Evolutionary conservation across 1,284 basidiomycete genomes (phyloP).

Genomic region (Stygiomarasmius scandens): DNA sequence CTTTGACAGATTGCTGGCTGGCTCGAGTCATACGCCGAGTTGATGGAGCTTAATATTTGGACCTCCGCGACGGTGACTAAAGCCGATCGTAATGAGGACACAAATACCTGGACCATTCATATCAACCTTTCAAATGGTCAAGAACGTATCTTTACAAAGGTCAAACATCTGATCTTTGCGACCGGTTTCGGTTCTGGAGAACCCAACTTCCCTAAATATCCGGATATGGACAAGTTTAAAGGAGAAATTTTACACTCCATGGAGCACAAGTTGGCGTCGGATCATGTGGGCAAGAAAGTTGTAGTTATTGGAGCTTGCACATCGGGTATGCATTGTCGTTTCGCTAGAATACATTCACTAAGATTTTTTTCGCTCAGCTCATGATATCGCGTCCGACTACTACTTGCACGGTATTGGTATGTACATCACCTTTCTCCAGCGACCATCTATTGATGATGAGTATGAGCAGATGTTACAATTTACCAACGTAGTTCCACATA

Average conservation of each 20-base stretch:
- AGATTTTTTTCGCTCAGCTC: no score
- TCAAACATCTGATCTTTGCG: constrained; percentile 42
- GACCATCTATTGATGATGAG: no score
- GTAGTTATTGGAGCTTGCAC: constrained; percentile 68
- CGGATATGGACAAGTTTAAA: constrained; percentile 27
- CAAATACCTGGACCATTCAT: constrained; percentile 40
- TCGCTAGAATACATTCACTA: no score
- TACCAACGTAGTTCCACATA: constrained; percentile 67
- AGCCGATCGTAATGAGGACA: constrained; percentile 32
- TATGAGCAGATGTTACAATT: constrained; percentile 67
- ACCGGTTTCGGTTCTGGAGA: constrained; percentile 45
- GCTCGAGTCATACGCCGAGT: constrained; percentile 49
- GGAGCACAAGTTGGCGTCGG: constrained; percentile 12
- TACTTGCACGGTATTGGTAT: constrained; percentile 13
- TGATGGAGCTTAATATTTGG: constrained; percentile 51
- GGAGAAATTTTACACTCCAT: constrained; percentile 15
- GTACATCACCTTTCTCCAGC: background rate
- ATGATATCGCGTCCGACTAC: constrained; percentile 16
- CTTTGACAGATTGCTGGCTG: constrained; percentile 42
- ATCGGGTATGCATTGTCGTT: constrained; percentile 45
- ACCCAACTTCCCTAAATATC: constrained; percentile 39
- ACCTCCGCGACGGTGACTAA: constrained; percentile 35
- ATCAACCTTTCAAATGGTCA: constrained; percentile 43
- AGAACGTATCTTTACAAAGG: constrained; percentile 27
- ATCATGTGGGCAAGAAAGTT: constrained; percentile 16